Evolutionary conservation across 495 filamentous ascomycete species (phyloP), one percentile per base, ranked within the genome.

Genomic region (Aspergillus sclerotioniger): DNA sequence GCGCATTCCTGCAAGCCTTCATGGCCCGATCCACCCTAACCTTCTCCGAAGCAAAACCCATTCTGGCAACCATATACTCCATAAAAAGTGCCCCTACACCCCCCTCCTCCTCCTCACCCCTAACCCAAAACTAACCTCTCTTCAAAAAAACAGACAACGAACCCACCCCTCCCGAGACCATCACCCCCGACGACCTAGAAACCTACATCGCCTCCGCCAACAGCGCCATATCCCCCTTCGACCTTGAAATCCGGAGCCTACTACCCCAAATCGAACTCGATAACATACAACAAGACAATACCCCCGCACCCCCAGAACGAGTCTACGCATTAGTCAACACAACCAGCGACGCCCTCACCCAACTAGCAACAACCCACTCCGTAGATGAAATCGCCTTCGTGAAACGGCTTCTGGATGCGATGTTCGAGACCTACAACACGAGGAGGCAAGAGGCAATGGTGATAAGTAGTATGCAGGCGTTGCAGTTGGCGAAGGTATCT

Each of bases 1-100:
- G 91, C 46, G 92, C 93, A n/a, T 96, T 98, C 66, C 75, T 97
- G 0, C 94, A 98, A 76, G 90, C 88, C 59, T 89, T 98, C 66
- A 83, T 97, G 68, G 84, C 88, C 3, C 85, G 86, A 16, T 86
- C 87, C 8, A 82, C 83, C 20, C 75, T 96, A 69, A 96, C 89
- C 6, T 86, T 90, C 60, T 72, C 80, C 32, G 86, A 95, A 56
- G 85, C 86, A 5, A 82, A 87, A 57, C 83, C 84, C 0, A 69
- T 96, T 10, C 76, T 98, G 2, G 90, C 91, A 2, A 83, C 83
- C 15, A 94, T 98, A 53, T 76, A 89, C 57, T 83, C 79, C 6
- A 82, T 77, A 25, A 69, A 84, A 46, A 74, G 78, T 80, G 67
- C 66, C 51, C 35, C 32, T 9, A 49, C 46, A 12, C 39, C 44